phyloP scores from a whole-genome alignment of 106 monocot species.

The Amphibolis antarctica region DNA sequence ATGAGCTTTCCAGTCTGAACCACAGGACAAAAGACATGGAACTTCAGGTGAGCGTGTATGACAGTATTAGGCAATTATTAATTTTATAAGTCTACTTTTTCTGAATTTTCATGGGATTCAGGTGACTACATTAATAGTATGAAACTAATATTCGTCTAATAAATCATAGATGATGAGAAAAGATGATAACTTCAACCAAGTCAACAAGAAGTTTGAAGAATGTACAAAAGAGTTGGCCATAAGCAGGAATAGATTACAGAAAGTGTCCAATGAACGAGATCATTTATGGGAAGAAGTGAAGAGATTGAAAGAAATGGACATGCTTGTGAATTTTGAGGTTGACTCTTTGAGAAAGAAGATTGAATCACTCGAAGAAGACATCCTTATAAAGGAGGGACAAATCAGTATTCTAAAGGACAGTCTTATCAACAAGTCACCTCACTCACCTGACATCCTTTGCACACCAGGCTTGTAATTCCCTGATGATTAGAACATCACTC shows the following conservation, averaged over 20 bases:
- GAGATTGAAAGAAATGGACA: slow-evolving; percentile 30
- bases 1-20: slow-evolving; percentile 56
- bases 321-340: slow-evolving; percentile 37
- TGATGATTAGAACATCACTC: too few relatives aligned
- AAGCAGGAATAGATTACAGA: slow-evolving; percentile 26
- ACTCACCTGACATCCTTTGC: slow-evolving; percentile 2
- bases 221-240: slow-evolving; percentile 39
- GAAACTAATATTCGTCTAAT: background rate
- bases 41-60: slow-evolving; percentile 46
- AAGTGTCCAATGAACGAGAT: slow-evolving; percentile 58
- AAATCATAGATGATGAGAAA: slow-evolving; percentile 49
- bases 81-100: background rate
- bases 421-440: slow-evolving; percentile 7
- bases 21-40: slow-evolving; percentile 52
- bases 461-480: too few relatives aligned
- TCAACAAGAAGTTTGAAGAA: slow-evolving; percentile 50
- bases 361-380: slow-evolving; percentile 69
- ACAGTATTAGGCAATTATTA: background rate
- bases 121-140: background rate
- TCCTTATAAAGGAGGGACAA: slow-evolving; percentile 69
- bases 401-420: slow-evolving; percentile 32
- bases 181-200: slow-evolving; percentile 44
- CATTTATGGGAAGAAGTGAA: slow-evolving; percentile 57
- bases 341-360: slow-evolving; percentile 49
- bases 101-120: background rate